Evolutionary conservation across 768 basidiomycete genomes (phyloP).

Genomic region (Pisolithus tinctorius): DNA sequence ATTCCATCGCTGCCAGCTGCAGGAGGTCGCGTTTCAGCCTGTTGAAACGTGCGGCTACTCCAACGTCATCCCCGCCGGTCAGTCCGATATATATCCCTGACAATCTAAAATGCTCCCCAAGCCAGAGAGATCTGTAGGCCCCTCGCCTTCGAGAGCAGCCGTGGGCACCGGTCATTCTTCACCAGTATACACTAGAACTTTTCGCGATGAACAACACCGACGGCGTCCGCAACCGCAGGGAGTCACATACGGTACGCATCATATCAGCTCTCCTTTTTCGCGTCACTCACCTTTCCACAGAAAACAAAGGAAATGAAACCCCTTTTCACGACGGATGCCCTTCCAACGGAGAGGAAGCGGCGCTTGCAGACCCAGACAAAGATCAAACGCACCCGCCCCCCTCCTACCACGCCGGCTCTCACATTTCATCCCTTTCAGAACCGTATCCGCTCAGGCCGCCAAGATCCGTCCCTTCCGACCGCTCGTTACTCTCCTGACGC

Average conservation of each 20-base stretch:
- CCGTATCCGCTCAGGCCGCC: constrained; percentile 19
- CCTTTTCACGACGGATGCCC: constrained; percentile 16
- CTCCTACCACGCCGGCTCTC: constrained; percentile 15
- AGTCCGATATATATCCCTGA: constrained; percentile 21
- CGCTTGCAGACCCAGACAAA: constrained; percentile 11
- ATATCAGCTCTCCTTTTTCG: constrained; percentile 9
- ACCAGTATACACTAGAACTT: not conserved
- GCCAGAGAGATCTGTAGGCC: constrained; percentile 9
- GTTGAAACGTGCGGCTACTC: constrained; percentile 17
- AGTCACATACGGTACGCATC: constrained; percentile 13
- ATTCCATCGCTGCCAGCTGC: constrained; percentile 27
- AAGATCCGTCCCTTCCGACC: constrained; percentile 8
- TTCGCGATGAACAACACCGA: constrained; percentile 10
- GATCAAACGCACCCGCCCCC: constrained; percentile 15
- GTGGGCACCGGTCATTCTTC: constrained; percentile 8
- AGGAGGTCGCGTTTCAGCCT: constrained; percentile 27
- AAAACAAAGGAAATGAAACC: constrained; percentile 15
- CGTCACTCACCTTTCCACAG: constrained; percentile 11
- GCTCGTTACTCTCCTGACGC: constrained; percentile 5
- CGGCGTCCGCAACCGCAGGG: constrained; percentile 12
- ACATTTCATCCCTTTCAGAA: constrained; percentile 15
- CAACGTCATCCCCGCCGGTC: constrained; percentile 6
- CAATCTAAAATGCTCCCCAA: constrained; percentile 7
- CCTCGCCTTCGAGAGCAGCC: constrained; percentile 7
- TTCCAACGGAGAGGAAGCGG: constrained; percentile 20